Conservation (phyloP, 768 basidiomycete genomes). For the Mycena chlorophos region DNA sequence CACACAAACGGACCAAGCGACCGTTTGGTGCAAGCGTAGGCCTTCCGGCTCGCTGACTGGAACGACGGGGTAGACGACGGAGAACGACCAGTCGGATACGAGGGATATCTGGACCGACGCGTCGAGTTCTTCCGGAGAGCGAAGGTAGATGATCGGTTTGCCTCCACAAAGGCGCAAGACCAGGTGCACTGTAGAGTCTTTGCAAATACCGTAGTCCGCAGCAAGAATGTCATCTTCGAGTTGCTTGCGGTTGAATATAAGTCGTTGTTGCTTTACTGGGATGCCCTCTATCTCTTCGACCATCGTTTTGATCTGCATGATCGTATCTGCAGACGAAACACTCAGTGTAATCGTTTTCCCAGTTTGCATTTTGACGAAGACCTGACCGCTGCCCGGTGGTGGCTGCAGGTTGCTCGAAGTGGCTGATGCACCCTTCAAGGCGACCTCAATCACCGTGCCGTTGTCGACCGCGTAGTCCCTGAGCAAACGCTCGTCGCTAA, state of each 20-base stretch:
- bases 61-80: neutral
- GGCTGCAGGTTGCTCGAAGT: neutral
- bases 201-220: conserved; percentile 72
- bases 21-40: neutral
- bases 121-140: neutral
- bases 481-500: too few relatives aligned
- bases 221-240: conserved; percentile 74
- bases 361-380: conserved; percentile 14
- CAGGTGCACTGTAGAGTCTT: conserved; percentile 56
- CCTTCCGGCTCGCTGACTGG: neutral
- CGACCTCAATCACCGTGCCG: too few relatives aligned
- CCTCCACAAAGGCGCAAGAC: neutral
- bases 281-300: conserved; percentile 39
- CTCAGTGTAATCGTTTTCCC: conserved; percentile 20
- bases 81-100: conserved; percentile 1
- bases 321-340: conserved; percentile 20
- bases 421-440: neutral
- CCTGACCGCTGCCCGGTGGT: neutral
- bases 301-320: conserved; percentile 25
- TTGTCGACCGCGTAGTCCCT: too few relatives aligned
- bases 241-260: conserved; percentile 79
- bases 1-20: conserved; percentile 4
- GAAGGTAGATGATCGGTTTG: conserved; percentile 10
- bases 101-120: conserved; percentile 3
- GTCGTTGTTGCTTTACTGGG: conserved; percentile 69